phyloP scores from a whole-genome alignment of 208 protist genomes.

The Acanthamoeba castellanii region DNA sequence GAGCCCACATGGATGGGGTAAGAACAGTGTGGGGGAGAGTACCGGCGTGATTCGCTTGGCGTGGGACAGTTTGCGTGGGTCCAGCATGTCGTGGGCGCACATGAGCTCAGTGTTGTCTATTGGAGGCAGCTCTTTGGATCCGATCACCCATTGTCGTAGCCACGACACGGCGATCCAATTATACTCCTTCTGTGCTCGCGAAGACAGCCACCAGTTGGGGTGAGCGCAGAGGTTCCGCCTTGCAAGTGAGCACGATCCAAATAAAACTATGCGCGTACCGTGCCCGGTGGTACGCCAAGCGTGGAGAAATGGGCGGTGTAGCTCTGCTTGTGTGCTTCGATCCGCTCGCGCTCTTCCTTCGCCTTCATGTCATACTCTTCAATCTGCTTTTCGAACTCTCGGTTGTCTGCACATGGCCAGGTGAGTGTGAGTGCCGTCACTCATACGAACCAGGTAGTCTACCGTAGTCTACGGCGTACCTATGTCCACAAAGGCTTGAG shows the following conservation, averaged over 20 bases:
- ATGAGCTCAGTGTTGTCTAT: constrained; percentile 65
- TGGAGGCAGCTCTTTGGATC: not conserved
- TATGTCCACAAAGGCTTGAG: not conserved
- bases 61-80: constrained; percentile 31
- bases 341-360: constrained; percentile 11
- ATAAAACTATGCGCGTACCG: not conserved
- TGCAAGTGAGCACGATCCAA: no score
- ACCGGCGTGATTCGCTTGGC: constrained; percentile 55
- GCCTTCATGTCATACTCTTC: not conserved
- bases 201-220: not conserved
- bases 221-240: not conserved
- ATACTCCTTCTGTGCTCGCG: constrained; percentile 25
- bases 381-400: not conserved
- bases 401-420: constrained; percentile 14
- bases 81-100: constrained; percentile 62
- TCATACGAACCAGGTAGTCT: not conserved
- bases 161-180: constrained; percentile 59
- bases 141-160: constrained; percentile 42
- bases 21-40: not conserved
- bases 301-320: not conserved
- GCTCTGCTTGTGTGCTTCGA: constrained; percentile 6
- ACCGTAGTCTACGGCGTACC: not conserved
- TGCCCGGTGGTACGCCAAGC: not conserved
- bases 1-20: not conserved
- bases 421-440: no score